These are phyloP conservation scores for Cenococcum geophilum DNA, from an alignment of 495 filamentous ascomycete species.

Conservation along the genomic window DNA sequence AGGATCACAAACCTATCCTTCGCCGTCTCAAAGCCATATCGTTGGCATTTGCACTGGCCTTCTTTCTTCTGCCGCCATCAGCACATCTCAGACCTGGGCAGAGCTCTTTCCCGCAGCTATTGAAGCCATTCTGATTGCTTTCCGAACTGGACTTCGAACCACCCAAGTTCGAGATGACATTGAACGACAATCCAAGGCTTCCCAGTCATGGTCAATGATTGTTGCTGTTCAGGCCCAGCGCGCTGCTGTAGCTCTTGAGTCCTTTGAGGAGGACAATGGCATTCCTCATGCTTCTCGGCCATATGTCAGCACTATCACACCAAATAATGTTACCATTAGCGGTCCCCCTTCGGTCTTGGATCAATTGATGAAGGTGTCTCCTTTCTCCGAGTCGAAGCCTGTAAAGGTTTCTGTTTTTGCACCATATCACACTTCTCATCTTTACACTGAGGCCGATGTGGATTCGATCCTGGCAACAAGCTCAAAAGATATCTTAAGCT, in stretches of 20 bases:
- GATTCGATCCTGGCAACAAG: constrained; percentile 17
- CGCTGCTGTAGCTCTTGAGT: constrained; percentile 12
- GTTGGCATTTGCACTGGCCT: constrained; percentile 25
- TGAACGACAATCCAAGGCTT: constrained; percentile 3
- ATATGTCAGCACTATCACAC: constrained; percentile 18
- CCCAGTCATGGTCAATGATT: constrained; percentile 23
- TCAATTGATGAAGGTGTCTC: constrained; percentile 6
- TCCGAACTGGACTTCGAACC: constrained; percentile 21
- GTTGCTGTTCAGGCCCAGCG: constrained; percentile 14
- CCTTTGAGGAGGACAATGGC: constrained; percentile 19
- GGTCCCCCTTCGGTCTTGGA: constrained; percentile 19
- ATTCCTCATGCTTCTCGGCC: constrained; percentile 18
- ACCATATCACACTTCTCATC: constrained; percentile 21
- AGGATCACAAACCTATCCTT: constrained; percentile 19
- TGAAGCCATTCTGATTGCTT: constrained; percentile 23
- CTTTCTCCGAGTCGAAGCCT: constrained; percentile 13
- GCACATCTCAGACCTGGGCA: constrained; percentile 12
- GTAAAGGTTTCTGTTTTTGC: constrained; percentile 13
- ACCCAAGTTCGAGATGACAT: constrained; percentile 17
- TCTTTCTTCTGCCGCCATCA: constrained; percentile 25
- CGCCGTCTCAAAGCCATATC: constrained; percentile 17
- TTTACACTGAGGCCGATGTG: constrained; percentile 18
- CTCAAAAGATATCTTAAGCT: constrained; percentile 7
- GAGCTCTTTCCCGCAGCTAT: constrained; percentile 25
- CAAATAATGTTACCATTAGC: constrained; percentile 19